A percentile compares a stretch with the other conserved stretches of the same genome.
These are phyloP conservation scores for Rhynchosporium agropyri DNA, from an alignment of 2,329 filamentous ascomycete species.

Conservation along the genomic window DNA sequence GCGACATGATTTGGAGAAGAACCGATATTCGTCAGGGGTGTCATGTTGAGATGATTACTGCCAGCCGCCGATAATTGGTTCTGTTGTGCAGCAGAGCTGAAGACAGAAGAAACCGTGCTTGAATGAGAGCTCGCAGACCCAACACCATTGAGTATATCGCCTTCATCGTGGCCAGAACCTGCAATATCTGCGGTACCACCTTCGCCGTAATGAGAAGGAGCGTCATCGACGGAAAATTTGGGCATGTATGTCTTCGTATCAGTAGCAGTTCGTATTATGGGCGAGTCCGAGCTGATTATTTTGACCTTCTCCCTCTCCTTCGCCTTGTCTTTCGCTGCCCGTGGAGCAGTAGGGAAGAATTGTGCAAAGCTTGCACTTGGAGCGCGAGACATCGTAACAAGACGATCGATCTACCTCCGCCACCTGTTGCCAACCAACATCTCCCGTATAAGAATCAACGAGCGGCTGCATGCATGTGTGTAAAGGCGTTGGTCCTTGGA, in stretches of 20 bases:
- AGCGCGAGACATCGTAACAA: slow-evolving; percentile 74
- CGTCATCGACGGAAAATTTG: slow-evolving; percentile 40
- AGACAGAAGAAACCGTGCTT: slow-evolving; percentile 72
- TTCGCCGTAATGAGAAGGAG: slow-evolving; percentile 35
- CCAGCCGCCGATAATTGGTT: slow-evolving; percentile 36
- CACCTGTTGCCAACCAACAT: slow-evolving; percentile 41
- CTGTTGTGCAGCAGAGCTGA: slow-evolving; percentile 51
- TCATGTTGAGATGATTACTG: slow-evolving; percentile 52
- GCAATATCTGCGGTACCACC: slow-evolving; percentile 34
- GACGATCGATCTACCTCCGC: slow-evolving; percentile 41
- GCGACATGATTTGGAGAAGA: slow-evolving; percentile 62
- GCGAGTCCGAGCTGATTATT: slow-evolving; percentile 41
- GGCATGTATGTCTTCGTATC: slow-evolving; percentile 43
- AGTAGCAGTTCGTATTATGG: slow-evolving; percentile 39
- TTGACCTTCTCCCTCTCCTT: slow-evolving; percentile 64
- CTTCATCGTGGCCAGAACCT: slow-evolving; percentile 51
- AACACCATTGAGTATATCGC: slow-evolving; percentile 70
- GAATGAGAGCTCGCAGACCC: slow-evolving; percentile 73
- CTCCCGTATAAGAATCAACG: slow-evolving; percentile 33
- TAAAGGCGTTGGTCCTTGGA: slow-evolving; percentile 27
- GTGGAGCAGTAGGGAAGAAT: slow-evolving; percentile 80
- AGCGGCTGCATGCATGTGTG: slow-evolving; percentile 38
- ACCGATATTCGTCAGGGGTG: slow-evolving; percentile 67
- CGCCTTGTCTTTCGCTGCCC: slow-evolving; percentile 55
- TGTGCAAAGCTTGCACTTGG: slow-evolving; percentile 77